Percentiles rank a stretch among this genome's conserved stretches.
Evolutionary conservation across 768 basidiomycete genomes (phyloP).

Genomic region (Amanita brunnescens): DNA sequence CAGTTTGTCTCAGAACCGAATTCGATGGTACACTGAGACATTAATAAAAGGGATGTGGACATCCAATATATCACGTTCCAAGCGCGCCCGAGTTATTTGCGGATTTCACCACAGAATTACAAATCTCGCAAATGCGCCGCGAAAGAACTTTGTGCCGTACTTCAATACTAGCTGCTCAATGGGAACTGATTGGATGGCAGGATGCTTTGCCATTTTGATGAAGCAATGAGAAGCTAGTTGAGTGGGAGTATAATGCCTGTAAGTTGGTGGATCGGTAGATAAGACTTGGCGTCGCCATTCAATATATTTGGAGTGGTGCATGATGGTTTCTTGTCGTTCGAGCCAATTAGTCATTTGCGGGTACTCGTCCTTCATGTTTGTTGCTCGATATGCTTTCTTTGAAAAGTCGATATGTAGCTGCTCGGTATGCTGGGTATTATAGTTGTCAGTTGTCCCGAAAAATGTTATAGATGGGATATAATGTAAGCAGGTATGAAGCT

Average conservation of each 20-base stretch:
- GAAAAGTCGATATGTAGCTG: conserved; percentile 21
- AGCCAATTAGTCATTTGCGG: conserved; percentile 1
- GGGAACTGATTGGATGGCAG: background rate
- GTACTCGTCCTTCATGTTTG: background rate
- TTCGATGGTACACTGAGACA: background rate
- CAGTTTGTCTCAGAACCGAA: background rate
- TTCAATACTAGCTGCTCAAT: background rate
- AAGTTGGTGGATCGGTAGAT: too few species aligned
- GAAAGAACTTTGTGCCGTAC: background rate
- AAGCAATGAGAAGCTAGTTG: background rate
- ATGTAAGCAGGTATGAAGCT: conserved; percentile 18
- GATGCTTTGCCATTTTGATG: background rate
- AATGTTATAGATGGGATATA: conserved; percentile 13
- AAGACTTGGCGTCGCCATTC: too few species aligned
- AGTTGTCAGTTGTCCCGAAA: conserved; percentile 19
- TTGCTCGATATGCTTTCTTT: background rate
- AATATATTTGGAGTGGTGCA: background rate
- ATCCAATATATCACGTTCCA: background rate
- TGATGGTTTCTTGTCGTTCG: background rate
- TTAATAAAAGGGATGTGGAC: background rate
- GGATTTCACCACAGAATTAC: background rate
- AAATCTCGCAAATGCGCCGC: background rate
- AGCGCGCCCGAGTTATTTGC: background rate
- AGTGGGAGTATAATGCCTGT: background rate
- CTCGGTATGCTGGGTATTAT: conserved; percentile 19